Base-by-base conservation (phyloP, 495 filamentous ascomycete species). In the Penicillium taxi region DNA sequence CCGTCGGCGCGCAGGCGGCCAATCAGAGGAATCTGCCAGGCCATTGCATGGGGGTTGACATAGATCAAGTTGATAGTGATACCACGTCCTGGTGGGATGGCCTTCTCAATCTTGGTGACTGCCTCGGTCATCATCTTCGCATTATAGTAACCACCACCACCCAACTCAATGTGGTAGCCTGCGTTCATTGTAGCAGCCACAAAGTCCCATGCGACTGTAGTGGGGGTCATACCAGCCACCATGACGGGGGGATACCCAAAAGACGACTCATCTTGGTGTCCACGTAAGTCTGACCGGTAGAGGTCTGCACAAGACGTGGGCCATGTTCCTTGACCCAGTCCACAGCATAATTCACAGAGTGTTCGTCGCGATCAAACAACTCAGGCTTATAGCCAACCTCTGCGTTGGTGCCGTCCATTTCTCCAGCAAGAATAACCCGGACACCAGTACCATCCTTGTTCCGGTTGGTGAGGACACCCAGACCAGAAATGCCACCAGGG, bases 361-460 rank as follows among this genome's bases (percentile, higher is more conserved):
- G 79, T 44, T 89, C 82, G 50, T 96, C 93, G 29, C 93, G 81
- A 54, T 99, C 90, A 42, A 98, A 98, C 9, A 98, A 69, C 61
- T 96, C 91, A 0, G 91, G 81, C 66, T 96, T 96, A 67, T 95
- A 98, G 32, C 91, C 91, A 28, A 96, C 82, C 55, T 95, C 91
- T 22, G 73, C 63, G 29, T 91, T 86, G 13, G 85, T 86, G 21
- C 91, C 89, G 48, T 88, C 85, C 45, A 98, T 82, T 14, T 87
- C 75, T 26, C 91, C 91, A 18, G 86, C 90, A 39, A 96, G 74
- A 40, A 98, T 93, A 32, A 95, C 84, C 32, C 91, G 85, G 19
- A 96, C 90, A 47, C 91, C 91, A 29, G 87, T 96, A 41, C 91
- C 91, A 48, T 98, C 90, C 67, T 96, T 98, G 73, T 93, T 98